Percentiles rank a stretch among this genome's conserved stretches.
phyloP scores from a whole-genome alignment of 2,329 filamentous ascomycete species.

The Fusarium sp. region DNA sequence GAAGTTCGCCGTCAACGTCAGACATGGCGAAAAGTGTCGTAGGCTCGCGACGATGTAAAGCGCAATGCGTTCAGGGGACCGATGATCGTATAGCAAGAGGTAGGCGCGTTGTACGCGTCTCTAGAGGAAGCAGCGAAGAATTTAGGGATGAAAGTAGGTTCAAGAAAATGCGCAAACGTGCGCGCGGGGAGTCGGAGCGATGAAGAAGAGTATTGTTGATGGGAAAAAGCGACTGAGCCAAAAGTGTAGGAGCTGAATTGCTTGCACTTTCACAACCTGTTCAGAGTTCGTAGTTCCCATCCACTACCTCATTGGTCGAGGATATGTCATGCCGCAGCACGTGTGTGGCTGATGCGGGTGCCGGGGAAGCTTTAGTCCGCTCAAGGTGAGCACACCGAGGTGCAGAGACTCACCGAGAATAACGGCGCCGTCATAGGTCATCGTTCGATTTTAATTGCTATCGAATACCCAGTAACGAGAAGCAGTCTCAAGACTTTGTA shows the following conservation, averaged over 20 bases:
- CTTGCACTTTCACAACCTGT: constrained; percentile 39
- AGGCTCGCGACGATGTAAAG: constrained; percentile 12
- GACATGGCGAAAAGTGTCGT: constrained; percentile 70
- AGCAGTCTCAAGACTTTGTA: constrained; percentile 2
- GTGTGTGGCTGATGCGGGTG: constrained; percentile 36
- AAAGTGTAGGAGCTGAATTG: constrained; percentile 31
- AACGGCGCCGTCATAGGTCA: constrained; percentile 35
- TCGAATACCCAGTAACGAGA: constrained; percentile 23
- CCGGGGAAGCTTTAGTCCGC: constrained; percentile 48
- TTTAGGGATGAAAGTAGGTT: constrained; percentile 9
- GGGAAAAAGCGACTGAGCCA: constrained; percentile 24
- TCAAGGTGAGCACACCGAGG: constrained; percentile 28
- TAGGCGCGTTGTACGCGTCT: constrained; percentile 35
- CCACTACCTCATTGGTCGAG: constrained; percentile 43
- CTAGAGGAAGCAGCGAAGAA: background rate
- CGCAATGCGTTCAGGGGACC: constrained; percentile 27
- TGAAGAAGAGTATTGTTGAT: constrained; percentile 30
- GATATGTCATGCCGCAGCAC: constrained; percentile 46
- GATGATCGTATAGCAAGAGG: constrained; percentile 1
- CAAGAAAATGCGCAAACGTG: constrained; percentile 15
- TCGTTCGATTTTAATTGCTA: constrained; percentile 42
- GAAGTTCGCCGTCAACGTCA: constrained; percentile 91
- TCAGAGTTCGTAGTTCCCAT: constrained; percentile 43
- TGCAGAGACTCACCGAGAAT: constrained; percentile 31
- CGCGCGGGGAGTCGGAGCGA: constrained; percentile 17